Evolutionary conservation across 495 filamentous ascomycete species (phyloP), one percentile per base, ranked within the genome.

Genomic region (Xylaria bambusicola): DNA sequence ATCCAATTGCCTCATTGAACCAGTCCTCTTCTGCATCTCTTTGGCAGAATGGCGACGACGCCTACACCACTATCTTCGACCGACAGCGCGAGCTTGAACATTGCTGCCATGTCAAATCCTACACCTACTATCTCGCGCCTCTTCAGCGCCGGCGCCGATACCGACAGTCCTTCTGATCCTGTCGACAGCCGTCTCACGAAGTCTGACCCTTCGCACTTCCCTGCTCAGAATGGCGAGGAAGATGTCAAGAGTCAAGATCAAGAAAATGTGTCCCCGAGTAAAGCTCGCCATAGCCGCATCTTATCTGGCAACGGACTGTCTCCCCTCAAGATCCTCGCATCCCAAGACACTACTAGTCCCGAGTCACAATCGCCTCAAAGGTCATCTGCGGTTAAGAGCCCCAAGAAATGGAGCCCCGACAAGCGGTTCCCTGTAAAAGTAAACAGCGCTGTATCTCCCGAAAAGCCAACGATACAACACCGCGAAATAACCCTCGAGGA

Each of bases 371-470:
- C 67, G 3, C 44, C 63, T 10, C 53, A 45, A 10, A 64, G 67
- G 9, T 24, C 71, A 2, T 71, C 73, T 0, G 57, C 62, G 8
- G 12, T 61, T 23, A 62, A 75, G 62, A 78, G 76, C 61, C 71
- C 79, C 1, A 69, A 79, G 49, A 84, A 81, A 62, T 57, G 77
- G 45, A 73, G 68, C 0, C 80, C 80, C n/a, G 79, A 80, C 49
- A 80, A 78, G 67, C 73, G 81, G 40, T 84, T 84, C 57, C 81
- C 81, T 15, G 77, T 84, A 58, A 79, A 75, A 63, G 63, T 80
- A 55, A 77, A 64, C 62, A 62, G 59, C 36, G 64, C 70, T 21
- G 59, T 71, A 1, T 60, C 64, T 17, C 64, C 56, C 50, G 42
- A 57, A 18, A 71, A 73, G 40, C 48, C 61, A 26, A 52, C 41